Evolutionary conservation across 2,329 filamentous ascomycete genomes (phyloP).

Genomic region (Trichoderma oligosporum): DNA sequence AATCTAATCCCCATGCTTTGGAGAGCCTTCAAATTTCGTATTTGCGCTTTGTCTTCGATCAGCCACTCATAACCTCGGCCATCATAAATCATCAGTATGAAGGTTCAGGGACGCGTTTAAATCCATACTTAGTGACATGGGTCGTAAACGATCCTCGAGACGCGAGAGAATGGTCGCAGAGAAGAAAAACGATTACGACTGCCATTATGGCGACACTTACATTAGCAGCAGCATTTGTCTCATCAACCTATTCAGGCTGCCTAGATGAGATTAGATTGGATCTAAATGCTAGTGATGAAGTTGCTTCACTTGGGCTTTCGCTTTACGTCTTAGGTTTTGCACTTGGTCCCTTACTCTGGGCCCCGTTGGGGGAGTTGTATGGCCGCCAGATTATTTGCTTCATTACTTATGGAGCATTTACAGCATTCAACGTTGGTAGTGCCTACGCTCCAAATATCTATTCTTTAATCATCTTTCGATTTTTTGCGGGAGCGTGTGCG

Average conservation of each 20-base stretch:
- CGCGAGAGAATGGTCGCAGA: neutral
- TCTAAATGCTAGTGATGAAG: neutral
- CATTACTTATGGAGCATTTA: neutral
- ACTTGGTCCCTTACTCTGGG: conserved; percentile 60
- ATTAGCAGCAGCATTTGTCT: neutral
- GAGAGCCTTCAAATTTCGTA: no score
- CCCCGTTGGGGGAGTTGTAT: conserved; percentile 58
- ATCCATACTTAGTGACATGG: neutral
- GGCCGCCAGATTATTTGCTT: conserved; percentile 38
- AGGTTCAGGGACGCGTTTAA: neutral
- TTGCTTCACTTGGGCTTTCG: neutral
- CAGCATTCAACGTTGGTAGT: neutral
- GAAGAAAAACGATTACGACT: neutral
- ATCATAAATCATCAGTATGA: neutral
- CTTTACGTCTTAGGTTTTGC: conserved; percentile 44
- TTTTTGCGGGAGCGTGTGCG: conserved; percentile 58
- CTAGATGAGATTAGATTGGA: neutral
- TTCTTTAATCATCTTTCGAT: neutral
- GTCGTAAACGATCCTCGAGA: neutral
- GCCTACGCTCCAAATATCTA: neutral
- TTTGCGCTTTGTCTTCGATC: neutral
- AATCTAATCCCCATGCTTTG: no score
- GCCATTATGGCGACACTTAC: neutral
- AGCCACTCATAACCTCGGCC: neutral
- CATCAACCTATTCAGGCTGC: neutral